Conservation (phyloP, 2,329 filamentous ascomycete species). For the Pseudopithomyces maydicus region DNA sequence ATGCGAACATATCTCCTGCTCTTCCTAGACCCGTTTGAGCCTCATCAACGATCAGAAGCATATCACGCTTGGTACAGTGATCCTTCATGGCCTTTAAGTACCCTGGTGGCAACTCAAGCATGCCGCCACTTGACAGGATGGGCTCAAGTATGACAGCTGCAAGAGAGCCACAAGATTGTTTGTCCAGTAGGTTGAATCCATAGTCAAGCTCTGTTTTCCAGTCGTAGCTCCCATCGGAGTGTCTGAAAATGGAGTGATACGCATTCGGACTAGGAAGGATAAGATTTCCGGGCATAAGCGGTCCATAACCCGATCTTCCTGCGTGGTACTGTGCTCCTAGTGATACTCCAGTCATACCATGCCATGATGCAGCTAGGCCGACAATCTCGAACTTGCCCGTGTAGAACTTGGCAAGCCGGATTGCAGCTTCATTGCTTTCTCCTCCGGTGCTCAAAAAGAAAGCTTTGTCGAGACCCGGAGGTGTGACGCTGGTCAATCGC, state of each 20-base stretch:
- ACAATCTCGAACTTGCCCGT: conserved; percentile 71
- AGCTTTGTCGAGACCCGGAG: conserved; percentile 36
- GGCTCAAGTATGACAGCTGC: conserved; percentile 68
- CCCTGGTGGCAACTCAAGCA: conserved; percentile 62
- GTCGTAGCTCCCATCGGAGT: conserved; percentile 65
- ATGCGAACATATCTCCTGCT: conserved; percentile 60
- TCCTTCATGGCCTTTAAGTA: conserved; percentile 62
- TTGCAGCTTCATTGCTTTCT: conserved; percentile 61
- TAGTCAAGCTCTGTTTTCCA: conserved; percentile 69
- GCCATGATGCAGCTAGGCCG: conserved; percentile 63
- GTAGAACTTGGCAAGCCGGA: conserved; percentile 67
- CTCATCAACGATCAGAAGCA: conserved; percentile 46
- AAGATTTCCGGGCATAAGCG: conserved; percentile 59
- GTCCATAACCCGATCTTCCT: conserved; percentile 55
- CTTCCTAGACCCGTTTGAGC: conserved; percentile 44
- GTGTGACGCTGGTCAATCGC: conserved; percentile 28
- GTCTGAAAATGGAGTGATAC: conserved; percentile 66
- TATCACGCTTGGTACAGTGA: conserved; percentile 40
- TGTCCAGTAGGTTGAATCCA: conserved; percentile 65
- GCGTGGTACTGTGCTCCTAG: conserved; percentile 60
- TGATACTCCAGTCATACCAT: conserved; percentile 64
- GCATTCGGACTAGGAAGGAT: conserved; percentile 64
- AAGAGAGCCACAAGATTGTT: conserved; percentile 63
- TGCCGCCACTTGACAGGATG: conserved; percentile 64
- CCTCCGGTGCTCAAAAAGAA: conserved; percentile 43